Percentiles rank a stretch among this genome's conserved stretches.
Conservation (phyloP, 805 yeast genomes). For the Starmerella powellii region DNA sequence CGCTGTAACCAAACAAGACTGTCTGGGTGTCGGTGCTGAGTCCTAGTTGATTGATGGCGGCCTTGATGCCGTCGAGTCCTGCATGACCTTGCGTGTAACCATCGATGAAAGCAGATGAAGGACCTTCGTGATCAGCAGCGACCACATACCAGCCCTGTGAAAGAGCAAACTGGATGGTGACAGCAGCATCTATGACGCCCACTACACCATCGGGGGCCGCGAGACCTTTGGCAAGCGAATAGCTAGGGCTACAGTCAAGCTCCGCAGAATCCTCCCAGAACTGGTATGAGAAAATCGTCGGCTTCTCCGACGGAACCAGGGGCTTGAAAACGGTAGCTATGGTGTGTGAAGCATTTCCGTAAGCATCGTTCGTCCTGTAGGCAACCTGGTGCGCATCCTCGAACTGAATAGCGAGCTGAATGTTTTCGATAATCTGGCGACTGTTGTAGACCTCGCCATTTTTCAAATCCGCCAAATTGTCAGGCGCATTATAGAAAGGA, state of each 20-base stretch:
- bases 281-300: constrained; percentile 21
- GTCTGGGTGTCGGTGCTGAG: background rate
- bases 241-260: constrained; percentile 24
- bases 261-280: constrained; percentile 21
- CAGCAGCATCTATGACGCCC: constrained; percentile 5
- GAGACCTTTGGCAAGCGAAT: constrained; percentile 13
- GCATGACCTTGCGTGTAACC: constrained; percentile 24
- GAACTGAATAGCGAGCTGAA: background rate
- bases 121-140: constrained; percentile 27
- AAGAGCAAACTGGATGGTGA: constrained; percentile 11
- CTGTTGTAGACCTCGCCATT: constrained; percentile 11
- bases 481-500: constrained; percentile 14
- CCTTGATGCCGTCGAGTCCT: constrained; percentile 24
- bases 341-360: constrained; percentile 9
- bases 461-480: background rate
- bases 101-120: constrained; percentile 25
- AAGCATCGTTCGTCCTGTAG: constrained; percentile 11
- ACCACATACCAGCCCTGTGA: constrained; percentile 15
- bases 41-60: constrained; percentile 6
- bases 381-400: constrained; percentile 13
- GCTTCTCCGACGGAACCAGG: constrained; percentile 2
- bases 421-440: constrained; percentile 1
- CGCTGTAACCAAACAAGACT: constrained; percentile 12
- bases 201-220: constrained; percentile 7
- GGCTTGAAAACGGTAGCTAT: constrained; percentile 19